Evolutionary conservation across 345 rosid species (phyloP), one percentile per base, ranked within the genome.

Genomic region (Camelina laxa): DNA sequence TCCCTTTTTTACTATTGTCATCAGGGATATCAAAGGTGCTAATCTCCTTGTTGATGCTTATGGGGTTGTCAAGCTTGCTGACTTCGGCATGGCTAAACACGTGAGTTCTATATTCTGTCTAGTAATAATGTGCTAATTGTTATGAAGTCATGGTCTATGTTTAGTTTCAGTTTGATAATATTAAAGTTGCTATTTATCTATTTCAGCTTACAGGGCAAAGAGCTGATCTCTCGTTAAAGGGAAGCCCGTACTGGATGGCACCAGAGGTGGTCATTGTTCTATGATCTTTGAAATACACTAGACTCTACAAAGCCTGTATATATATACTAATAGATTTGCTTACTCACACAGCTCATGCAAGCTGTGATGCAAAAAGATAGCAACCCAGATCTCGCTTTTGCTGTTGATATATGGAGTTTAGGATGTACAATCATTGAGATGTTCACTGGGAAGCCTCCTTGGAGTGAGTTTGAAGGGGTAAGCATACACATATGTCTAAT

Each of bases 211-310:
- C 88, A 2, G 97, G 99, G 56, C 97, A 87, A 84, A 82, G 84
- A 77, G 90, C 91, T 69, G 96, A 87, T 79, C 96, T 95, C 33
- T 95, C 99, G 76, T 65, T 95, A 47, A 95, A 87, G 72, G 97
- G 99, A 81, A 95, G 97, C 66, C 99, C 99, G 13, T 85, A 95
- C 70, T 95, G 99, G 99, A 95, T 92, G 99, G 97, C 97, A 76
- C 99, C 99, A 62, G 99, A 95, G 97, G 99, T 95, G 85, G 59
- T 66, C 48, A 58, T 36, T 47, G 51, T 39, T 45, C 22, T 35
- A 17, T 60, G 58, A 67, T 31, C 15, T 31, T 39, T 53, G 9
- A 60, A 38, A 38, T 1, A 10, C 30, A 58, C 7, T 54, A 21
- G 24, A 45, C 5, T 17, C 36, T 13, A 58, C 39, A 22, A 24